Base-by-base conservation (phyloP, 2,329 filamentous ascomycete species). In the Dothistroma septosporum region DNA sequence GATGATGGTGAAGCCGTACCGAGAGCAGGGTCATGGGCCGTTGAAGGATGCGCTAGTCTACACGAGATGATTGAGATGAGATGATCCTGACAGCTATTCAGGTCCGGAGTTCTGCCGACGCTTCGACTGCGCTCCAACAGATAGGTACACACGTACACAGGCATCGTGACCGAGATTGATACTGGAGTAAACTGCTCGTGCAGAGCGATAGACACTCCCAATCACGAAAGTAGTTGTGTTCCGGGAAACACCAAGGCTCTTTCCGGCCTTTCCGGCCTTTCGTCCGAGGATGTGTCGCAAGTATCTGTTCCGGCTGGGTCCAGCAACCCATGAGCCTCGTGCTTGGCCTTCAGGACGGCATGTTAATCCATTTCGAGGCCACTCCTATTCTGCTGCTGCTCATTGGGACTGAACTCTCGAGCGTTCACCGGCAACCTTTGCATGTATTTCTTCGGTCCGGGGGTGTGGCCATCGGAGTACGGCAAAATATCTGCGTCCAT, bases 401-500 rank as follows among this genome's bases (percentile, higher is more conserved):
- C 6, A 21, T 8, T 10, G 12, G 21, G 28, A 28, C 22, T 50
- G 22, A 28, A 16, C 47, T 3, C 12, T 28, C 24, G 8, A 12
- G 19, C 6, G 19, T 9, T 28, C 47, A 58, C 56, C 9, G 52
- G 56, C 32, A 61, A 24, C 31, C 44, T 55, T 47, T 59, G 60
- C 56, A 61, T 61, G 14, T 56, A 46, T 11, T 61, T 61, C 50
- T 53, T 61, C 41, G 56, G 35, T 12, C 60, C 60, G 9, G 52
- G 50, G 14, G 60, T 59, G 32, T 24, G 50, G 11, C 60, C 60
- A 49, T 59, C 60, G 53, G 52, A 41, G 37, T 57, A 59, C 21
- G 57, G 37, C 33, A 59, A 24, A 24, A 62, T 53, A 35, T 62
- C 57, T 7, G 56, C 60, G 53, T 62, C 56, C 11, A 19, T 54